Evolutionary conservation across 179 eudicot species (phyloP), one percentile per base, ranked within the genome.

Genomic region (Heliamphora pulchella): DNA sequence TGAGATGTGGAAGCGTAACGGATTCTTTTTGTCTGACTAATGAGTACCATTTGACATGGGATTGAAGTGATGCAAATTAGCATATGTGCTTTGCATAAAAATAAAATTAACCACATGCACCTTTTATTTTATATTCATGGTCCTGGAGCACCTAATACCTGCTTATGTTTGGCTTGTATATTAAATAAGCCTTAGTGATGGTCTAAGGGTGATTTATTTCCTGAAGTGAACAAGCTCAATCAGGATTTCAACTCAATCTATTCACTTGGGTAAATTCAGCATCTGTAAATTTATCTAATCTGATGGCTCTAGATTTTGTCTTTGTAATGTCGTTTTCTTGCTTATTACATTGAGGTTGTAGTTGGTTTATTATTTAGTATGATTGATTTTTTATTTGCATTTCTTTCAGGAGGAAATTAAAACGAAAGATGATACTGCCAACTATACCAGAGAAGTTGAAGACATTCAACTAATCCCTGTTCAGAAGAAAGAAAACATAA

Each of bases 401-500:
- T 43, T 79, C 51, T 72, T 82, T 77, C 85, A 89, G 91, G 91
- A 87, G 57, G 90, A 87, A 82, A 64, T 68, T 47, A 81, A 50
- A 22, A 63, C 65, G 76, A 69, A 77, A 78, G 81, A 53, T 81
- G 80, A 70, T 43, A 65, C 82, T 78, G 59, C 83, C 69, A 81
- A 17, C 41, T 81, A 80, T 79, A 41, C 75, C 43, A 82, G 50
- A 41, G 81, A 78, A 53, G 78, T 76, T 80, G 81, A 81, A 82
- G 85, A 88, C 51, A 18, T 74, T 80, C 89, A 70, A 81, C 77
- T 88, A 80, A 88, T 89, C 54, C 79, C 80, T n/a, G 86, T 85
- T 81, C 89, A 86, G 83, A 91, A 91, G 87, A 88, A 89, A 80
- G 97, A 81, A 63, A 85, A 85, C 85, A 79, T 96, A 5, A 88